Conservation (phyloP, 306 rosid species). For the Hippophae tibetana region DNA sequence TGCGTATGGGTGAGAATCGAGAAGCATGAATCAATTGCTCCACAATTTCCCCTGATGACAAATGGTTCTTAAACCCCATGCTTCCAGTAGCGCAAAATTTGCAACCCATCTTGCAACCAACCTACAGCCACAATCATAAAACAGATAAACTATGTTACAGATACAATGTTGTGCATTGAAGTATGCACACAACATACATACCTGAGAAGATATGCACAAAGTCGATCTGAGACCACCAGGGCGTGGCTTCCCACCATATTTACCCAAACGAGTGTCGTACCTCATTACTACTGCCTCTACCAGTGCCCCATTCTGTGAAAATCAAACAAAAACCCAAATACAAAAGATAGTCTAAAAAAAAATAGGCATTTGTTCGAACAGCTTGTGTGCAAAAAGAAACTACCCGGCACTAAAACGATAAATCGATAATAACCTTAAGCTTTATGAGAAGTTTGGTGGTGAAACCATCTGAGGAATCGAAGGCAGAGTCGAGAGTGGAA, state of each 20-base stretch:
- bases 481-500: not conserved
- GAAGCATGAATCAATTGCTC: conserved; percentile 93
- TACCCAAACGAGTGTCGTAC: conserved; percentile 80
- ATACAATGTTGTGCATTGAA: too few species aligned
- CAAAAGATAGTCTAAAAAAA: not conserved
- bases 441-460: not conserved
- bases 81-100: conserved; percentile 93
- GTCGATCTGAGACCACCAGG: conserved; percentile 81
- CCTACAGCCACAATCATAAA: conserved; percentile 27
- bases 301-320: conserved; percentile 53
- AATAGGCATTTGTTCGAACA: not conserved
- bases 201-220: conserved; percentile 90
- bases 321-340: not conserved
- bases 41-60: conserved; percentile 70
- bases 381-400: not conserved
- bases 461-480: not conserved
- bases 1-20: conserved; percentile 59
- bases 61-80: conserved; percentile 85
- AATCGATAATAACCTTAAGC: not conserved
- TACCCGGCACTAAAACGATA: not conserved
- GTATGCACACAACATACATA: not conserved
- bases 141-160: too few species aligned
- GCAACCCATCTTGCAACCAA: conserved; percentile 99
- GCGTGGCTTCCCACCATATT: conserved; percentile 70
- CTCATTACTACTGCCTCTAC: conserved; percentile 94